Conservation (phyloP, 345 rosid genomes). For the Kandelia obovata region DNA sequence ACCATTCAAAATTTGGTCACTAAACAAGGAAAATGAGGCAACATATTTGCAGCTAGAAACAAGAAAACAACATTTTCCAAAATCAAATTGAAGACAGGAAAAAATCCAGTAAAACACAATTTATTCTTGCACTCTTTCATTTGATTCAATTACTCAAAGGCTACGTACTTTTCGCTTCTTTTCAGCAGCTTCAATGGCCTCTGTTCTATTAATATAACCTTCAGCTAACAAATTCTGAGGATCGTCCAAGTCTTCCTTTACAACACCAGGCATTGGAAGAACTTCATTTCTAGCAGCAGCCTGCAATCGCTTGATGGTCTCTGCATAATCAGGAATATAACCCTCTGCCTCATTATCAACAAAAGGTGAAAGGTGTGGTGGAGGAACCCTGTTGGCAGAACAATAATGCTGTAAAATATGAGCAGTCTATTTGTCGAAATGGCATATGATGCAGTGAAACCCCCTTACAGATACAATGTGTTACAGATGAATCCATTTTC, state of each 20-base stretch:
- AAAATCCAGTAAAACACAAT: background rate
- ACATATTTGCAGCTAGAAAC: background rate
- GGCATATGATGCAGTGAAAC: no score
- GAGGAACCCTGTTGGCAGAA: constrained; percentile 53
- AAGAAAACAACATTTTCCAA: background rate
- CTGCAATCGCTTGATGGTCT: constrained; percentile 63
- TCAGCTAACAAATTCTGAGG: constrained; percentile 70
- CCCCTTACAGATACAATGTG: no score
- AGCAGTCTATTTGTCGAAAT: no score
- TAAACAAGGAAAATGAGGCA: background rate
- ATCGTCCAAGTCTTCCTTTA: constrained; percentile 66
- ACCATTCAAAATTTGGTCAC: constrained; percentile 13
- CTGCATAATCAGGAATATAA: constrained; percentile 86
- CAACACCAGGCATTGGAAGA: constrained; percentile 80
- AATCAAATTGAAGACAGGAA: background rate
- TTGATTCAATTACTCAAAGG: background rate
- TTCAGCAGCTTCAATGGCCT: constrained; percentile 73
- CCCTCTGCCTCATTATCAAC: constrained; percentile 89
- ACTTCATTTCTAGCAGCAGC: constrained; percentile 76
- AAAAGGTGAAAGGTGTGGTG: constrained; percentile 89
- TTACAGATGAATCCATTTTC: no score
- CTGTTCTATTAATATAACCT: constrained; percentile 62
- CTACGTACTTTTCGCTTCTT: constrained; percentile 52
- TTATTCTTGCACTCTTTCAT: background rate
- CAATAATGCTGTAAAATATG: background rate